phyloP scores from a whole-genome alignment of 805 yeast genomes.

The Kodamaea kakaduensis region DNA sequence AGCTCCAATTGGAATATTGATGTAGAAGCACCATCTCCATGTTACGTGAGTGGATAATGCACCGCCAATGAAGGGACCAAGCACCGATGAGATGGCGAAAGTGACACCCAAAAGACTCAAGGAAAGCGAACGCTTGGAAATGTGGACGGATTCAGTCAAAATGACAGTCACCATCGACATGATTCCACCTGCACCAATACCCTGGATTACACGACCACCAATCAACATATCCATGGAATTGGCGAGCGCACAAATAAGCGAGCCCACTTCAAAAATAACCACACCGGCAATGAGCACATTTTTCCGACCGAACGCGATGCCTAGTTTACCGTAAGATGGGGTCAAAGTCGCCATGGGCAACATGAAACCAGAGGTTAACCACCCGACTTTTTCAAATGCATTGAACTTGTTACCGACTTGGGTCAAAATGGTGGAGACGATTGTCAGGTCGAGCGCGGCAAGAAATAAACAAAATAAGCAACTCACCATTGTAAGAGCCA shows the following conservation, averaged over 20 bases:
- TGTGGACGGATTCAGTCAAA: slow-evolving; percentile 51
- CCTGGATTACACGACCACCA: slow-evolving; percentile 67
- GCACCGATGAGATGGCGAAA: slow-evolving; percentile 18
- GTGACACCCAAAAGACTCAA: slow-evolving; percentile 18
- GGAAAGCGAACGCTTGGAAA: slow-evolving; percentile 18
- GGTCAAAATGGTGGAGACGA: slow-evolving; percentile 48
- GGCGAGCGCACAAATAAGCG: slow-evolving; percentile 53
- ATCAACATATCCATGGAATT: slow-evolving; percentile 54
- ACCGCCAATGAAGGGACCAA: slow-evolving; percentile 25
- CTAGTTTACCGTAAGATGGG: slow-evolving; percentile 55
- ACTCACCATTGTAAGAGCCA: slow-evolving; percentile 23
- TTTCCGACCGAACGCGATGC: slow-evolving; percentile 56
- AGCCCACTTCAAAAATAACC: slow-evolving; percentile 56
- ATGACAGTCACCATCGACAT: slow-evolving; percentile 54
- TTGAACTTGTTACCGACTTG: slow-evolving; percentile 47
- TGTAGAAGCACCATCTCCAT: slow-evolving; percentile 26
- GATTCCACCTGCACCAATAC: slow-evolving; percentile 68
- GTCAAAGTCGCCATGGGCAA: slow-evolving; percentile 51
- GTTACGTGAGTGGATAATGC: slow-evolving; percentile 20
- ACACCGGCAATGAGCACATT: slow-evolving; percentile 45
- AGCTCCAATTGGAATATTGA: slow-evolving; percentile 23
- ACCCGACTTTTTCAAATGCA: slow-evolving; percentile 49
- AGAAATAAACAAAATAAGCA: slow-evolving; percentile 30
- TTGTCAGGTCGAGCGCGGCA: slow-evolving; percentile 56
- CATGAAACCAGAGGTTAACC: slow-evolving; percentile 55